A percentile compares a stretch with the other conserved stretches of the same genome.
phyloP scores from a whole-genome alignment of 176 grass and related monocot genomes.

The Phoenix roebelenii region DNA sequence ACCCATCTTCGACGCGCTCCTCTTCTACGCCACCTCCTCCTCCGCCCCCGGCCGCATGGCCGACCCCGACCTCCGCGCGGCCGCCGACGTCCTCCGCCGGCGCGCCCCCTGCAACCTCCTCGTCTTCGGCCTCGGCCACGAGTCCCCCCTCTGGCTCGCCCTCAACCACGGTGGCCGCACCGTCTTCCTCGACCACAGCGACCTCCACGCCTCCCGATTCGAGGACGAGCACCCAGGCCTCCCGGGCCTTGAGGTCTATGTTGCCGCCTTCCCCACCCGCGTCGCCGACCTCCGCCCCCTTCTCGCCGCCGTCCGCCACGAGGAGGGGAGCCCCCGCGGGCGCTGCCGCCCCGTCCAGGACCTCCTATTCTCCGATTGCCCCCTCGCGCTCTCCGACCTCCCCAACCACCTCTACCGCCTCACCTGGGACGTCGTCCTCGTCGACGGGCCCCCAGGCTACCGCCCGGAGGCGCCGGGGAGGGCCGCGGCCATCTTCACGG shows the following conservation, averaged over 20 bases:
- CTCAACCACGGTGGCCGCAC: conserved; percentile 85
- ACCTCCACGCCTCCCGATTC: conserved; percentile 81
- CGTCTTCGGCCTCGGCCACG: conserved; percentile 73
- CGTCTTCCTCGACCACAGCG: conserved; percentile 94
- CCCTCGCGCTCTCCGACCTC: conserved; percentile 84
- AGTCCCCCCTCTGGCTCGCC: conserved; percentile 87
- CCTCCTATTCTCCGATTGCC: conserved; percentile 93
- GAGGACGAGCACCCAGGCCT: conserved; percentile 29
- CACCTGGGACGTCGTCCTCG: conserved; percentile 83
- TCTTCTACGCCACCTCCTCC: conserved; percentile 52
- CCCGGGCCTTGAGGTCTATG: conserved; percentile 80
- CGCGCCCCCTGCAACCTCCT: conserved; percentile 67
- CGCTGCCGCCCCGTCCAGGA: conserved; percentile 87
- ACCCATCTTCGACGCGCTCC: conserved; percentile 54
- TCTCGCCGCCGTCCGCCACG: no score
- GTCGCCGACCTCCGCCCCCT: conserved; percentile 35
- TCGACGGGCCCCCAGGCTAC: conserved; percentile 86
- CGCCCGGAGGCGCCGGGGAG: conserved; percentile 55
- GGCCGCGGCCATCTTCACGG: conserved; percentile 67
- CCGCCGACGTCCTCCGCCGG: conserved; percentile 51
- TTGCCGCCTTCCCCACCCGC: conserved; percentile 76
- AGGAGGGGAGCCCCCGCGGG: conserved; percentile 8
- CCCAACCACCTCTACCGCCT: conserved; percentile 88
- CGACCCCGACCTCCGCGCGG: conserved; percentile 40
- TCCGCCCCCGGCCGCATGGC: conserved; percentile 67